Percentiles rank a stretch among this genome's conserved stretches.
Evolutionary conservation across 139 green algal species (phyloP).

Genomic region (Coelastrella sp.): DNA sequence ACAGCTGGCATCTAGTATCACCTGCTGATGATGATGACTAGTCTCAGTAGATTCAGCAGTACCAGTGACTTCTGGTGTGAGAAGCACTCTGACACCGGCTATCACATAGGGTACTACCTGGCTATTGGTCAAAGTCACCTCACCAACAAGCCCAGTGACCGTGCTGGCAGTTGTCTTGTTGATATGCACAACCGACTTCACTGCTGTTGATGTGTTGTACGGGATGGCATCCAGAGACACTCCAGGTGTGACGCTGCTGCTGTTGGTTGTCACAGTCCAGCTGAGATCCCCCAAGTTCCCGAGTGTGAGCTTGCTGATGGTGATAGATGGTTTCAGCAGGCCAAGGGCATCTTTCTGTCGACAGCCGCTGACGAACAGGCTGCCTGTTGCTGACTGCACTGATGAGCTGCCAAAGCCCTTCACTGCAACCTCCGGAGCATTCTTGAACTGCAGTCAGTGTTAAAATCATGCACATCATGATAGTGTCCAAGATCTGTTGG

Average conservation of each 20-base stretch:
- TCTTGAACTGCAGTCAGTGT: slow-evolving; percentile 8
- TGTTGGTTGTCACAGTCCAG: background rate
- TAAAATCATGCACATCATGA: background rate
- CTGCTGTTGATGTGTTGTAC: background rate
- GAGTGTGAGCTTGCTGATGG: slow-evolving; percentile 6
- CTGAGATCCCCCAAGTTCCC: no score
- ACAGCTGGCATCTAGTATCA: background rate
- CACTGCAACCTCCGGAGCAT: background rate
- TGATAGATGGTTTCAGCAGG: background rate
- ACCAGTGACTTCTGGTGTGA: background rate
- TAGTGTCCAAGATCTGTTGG: no score
- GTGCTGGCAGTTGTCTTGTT: background rate
- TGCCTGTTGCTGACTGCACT: background rate
- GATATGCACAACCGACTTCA: background rate
- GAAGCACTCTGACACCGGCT: background rate
- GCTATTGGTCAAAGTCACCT: slow-evolving; percentile 16
- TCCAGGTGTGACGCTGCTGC: background rate
- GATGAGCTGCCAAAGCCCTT: slow-evolving; percentile 5
- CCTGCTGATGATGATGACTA: background rate
- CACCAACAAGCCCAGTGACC: background rate
- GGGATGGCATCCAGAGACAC: background rate
- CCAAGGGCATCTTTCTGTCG: slow-evolving; percentile 31
- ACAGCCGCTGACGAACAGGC: slow-evolving; percentile 17
- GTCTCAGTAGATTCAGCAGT: background rate
- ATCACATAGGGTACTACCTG: slow-evolving; percentile 13